Evolutionary conservation across 192 early-diverging fungal species (phyloP), one percentile per base, ranked within the genome.

Genomic region (Coemansia aciculifera): DNA sequence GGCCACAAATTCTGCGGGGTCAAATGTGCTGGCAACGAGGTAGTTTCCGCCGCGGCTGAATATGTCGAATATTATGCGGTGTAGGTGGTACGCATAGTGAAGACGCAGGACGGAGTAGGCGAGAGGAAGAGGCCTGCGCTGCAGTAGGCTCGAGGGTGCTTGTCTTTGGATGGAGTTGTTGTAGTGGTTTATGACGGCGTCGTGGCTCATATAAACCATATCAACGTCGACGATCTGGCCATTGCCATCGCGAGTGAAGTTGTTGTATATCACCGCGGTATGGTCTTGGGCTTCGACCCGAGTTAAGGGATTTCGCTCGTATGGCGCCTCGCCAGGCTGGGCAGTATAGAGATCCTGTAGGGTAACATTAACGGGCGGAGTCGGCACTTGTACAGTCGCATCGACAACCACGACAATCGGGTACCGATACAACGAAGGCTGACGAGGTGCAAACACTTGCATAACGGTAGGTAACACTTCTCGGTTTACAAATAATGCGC

Each of bases 31-130:
- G 0, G 79, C 57, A 5, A 81, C 74, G 11, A 81, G 17, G 32
- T 81, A 77, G 17, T 36, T 44, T 13, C 71, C 79, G 10, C 74
- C 74, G 3, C 74, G 60, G 48, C 74, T 66, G 48, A 81, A 77
- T 11, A 81, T 77, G 62, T 77, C 54, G 19, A 81, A 63, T n/a
- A 81, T 2, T 0, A 69, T 66, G 9, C 54, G 49, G 40, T 81
- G 79, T 29, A 77, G 64, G 6, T 68, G 40, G 24, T 71, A 81
- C 12, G 71, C 79, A 9, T 59, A 51, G 49, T 81, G 74, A 68
- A 77, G 62, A 6, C 79, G 74, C 57, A 74, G 54, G 8, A 77
- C 74, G 3, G 71, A 62, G 42, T 66, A 81, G 4, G 71, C 71
- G 40, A 71, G 37, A 32, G 65, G 54, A 15, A 56, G 31, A 56